Evolutionary conservation across 2,329 filamentous ascomycete genomes (phyloP).

Genomic region (Fusarium xylarioides): DNA sequence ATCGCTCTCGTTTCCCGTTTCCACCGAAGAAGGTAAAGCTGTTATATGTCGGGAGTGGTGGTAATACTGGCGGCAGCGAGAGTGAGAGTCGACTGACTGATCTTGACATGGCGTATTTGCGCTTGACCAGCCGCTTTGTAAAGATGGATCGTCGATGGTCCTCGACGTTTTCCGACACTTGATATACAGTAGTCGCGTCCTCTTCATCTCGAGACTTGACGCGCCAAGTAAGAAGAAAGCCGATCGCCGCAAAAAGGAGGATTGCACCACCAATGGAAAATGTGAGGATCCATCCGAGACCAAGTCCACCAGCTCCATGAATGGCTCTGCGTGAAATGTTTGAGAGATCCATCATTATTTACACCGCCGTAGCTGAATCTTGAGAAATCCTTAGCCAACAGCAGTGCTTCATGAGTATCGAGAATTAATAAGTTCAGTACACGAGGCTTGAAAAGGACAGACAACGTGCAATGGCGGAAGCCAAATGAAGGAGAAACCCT

Average conservation of each 20-base stretch:
- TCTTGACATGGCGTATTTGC: constrained; percentile 39
- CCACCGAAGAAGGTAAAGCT: constrained; percentile 43
- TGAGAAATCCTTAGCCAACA: constrained; percentile 7
- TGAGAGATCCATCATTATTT: constrained; percentile 18
- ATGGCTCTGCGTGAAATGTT: constrained; percentile 12
- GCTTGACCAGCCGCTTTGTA: constrained; percentile 45
- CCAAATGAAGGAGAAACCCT: constrained; percentile 27
- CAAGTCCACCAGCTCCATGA: constrained; percentile 35
- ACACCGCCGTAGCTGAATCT: constrained; percentile 20
- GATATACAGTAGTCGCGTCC: constrained; percentile 41
- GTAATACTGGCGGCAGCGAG: constrained; percentile 44
- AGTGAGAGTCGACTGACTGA: constrained; percentile 46
- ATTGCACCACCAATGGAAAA: constrained; percentile 60
- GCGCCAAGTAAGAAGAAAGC: constrained; percentile 54
- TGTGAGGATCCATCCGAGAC: constrained; percentile 53
- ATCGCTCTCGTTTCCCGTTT: constrained; percentile 40
- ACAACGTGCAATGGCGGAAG: constrained; percentile 22
- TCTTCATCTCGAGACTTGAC: constrained; percentile 40
- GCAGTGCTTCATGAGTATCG: constrained; percentile 10
- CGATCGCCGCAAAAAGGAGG: constrained; percentile 54
- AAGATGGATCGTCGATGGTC: constrained; percentile 30
- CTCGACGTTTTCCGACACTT: constrained; percentile 37
- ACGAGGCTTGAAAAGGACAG: constrained; percentile 28
- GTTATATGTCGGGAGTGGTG: constrained; percentile 47
- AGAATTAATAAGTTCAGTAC: not conserved